Base-by-base conservation (phyloP, 2,329 filamentous ascomycete genomes). In the Falciphora oryzae region DNA sequence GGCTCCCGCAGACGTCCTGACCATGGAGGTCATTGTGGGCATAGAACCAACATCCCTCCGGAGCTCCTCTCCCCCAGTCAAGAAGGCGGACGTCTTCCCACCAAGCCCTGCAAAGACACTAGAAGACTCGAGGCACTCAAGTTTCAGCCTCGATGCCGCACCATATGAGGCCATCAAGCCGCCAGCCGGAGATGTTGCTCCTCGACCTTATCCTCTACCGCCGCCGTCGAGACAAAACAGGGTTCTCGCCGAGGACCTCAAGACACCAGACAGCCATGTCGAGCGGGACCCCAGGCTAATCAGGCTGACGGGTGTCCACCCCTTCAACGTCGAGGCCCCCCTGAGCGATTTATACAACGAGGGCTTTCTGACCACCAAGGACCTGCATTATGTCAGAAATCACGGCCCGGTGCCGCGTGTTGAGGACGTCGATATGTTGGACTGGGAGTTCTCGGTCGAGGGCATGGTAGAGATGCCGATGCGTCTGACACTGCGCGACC, bases 321-420 rank as follows among this genome's bases (percentile, higher is more conserved):
- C 93, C 1, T 96, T 96, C 80, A 97, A 97, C 70, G 89, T 91
- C 61, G 93, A 97, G 76, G 85, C 93, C 13, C 93, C 93, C 0
- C 78, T 97, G 11, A 91, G 86, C 64, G 86, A 87, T 22, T 80
- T 97, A 1, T 97, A 88, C 75, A 84, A 94, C 59, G 80, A 84
- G 78, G 92, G 93, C 0, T 97, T 97, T 73, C 79, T 97, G 53
- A 97, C 93, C 0, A 91, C 89, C 56, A 90, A 92, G 16, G 90
- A 96, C 70, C 80, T 97, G 1, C 95, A 96, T 77, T 97, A 96
- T 74, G 93, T 97, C 11, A 83, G 93, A 50, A 97, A 97, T 71
- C 93, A 97, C 79, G 93, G 93, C 18, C 80, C 87, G 0, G 93
- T 97, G 10, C 93, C 93, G 1, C 79, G 85, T 64, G 90, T 95